phyloP scores from a whole-genome alignment of 1,284 basidiomycete species.

The Stygiomarasmius scandens region DNA sequence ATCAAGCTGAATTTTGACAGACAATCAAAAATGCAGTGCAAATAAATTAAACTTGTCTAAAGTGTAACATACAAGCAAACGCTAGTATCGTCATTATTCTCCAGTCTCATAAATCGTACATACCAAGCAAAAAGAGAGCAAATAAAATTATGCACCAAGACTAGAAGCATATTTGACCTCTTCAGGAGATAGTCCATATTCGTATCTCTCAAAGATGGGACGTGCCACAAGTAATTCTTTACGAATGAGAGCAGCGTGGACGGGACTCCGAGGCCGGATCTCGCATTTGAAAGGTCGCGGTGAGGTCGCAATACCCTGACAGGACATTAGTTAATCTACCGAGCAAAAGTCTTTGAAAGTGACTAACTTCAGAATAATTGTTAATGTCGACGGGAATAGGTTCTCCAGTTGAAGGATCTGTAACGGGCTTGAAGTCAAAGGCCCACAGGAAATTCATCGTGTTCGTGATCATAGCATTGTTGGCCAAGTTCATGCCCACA shows the following conservation, averaged over 20 bases:
- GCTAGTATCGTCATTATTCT: too few relatives aligned
- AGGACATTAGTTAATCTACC: not conserved
- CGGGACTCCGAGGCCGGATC: not conserved
- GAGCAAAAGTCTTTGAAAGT: not conserved
- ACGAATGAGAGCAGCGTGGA: not conserved
- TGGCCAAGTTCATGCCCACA: constrained; percentile 30
- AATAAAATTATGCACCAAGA: not conserved
- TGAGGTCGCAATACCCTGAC: constrained; percentile 1
- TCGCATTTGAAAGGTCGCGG: constrained; percentile 4
- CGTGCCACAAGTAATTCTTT: not conserved
- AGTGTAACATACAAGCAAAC: too few relatives aligned
- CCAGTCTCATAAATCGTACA: too few relatives aligned
- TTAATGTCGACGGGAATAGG: constrained; percentile 2
- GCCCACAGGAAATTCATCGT: constrained; percentile 30
- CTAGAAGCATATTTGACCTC: not conserved
- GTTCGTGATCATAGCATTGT: constrained; percentile 20
- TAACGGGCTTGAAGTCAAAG: constrained; percentile 23
- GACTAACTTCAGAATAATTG: constrained; percentile 1
- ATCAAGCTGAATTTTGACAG: too few relatives aligned
- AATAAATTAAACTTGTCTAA: too few relatives aligned
- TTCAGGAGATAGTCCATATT: constrained; percentile 2
- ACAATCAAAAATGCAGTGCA: too few relatives aligned
- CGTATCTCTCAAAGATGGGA: not conserved
- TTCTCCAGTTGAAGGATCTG: constrained; percentile 8
- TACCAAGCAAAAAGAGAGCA: not conserved